These are phyloP conservation scores for Solanum hybrid DNA, from an alignment of 305 asterid species.

Conservation along the genomic window DNA sequence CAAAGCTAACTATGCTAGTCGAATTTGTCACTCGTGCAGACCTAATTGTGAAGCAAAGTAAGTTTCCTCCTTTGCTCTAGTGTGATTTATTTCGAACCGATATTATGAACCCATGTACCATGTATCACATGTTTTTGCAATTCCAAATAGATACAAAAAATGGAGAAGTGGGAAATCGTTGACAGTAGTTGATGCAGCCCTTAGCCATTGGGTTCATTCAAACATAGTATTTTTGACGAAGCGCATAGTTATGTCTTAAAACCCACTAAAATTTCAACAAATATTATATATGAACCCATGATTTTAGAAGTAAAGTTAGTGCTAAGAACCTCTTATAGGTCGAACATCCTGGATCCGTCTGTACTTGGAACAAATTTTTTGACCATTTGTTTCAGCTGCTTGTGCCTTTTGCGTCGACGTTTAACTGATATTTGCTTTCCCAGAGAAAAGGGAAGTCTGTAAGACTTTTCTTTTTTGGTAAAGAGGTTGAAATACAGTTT, in stretches of 20 bases:
- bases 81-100: neutral
- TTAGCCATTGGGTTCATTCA: neutral
- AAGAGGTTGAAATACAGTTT: neutral
- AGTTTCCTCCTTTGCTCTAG: constrained; percentile 13
- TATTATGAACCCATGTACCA: neutral
- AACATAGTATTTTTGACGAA: neutral
- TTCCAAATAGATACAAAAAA: neutral
- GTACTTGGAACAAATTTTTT: neutral
- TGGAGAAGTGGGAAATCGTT: neutral
- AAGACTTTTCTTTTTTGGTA: neutral
- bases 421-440: neutral
- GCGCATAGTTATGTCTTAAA: neutral
- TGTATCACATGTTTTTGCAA: neutral
- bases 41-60: constrained; percentile 99
- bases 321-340: neutral
- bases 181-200: neutral
- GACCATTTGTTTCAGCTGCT: neutral
- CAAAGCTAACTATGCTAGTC: constrained; percentile 98
- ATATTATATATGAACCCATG: neutral
- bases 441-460: neutral
- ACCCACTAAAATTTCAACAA: neutral
- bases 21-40: constrained; percentile 96
- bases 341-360: neutral
- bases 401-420: neutral
- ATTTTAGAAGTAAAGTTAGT: neutral